A percentile compares a stretch with the other conserved stretches of the same genome.
Conservation (phyloP, 1,284 basidiomycete species). For the Hemileia vastatrix region DNA sequence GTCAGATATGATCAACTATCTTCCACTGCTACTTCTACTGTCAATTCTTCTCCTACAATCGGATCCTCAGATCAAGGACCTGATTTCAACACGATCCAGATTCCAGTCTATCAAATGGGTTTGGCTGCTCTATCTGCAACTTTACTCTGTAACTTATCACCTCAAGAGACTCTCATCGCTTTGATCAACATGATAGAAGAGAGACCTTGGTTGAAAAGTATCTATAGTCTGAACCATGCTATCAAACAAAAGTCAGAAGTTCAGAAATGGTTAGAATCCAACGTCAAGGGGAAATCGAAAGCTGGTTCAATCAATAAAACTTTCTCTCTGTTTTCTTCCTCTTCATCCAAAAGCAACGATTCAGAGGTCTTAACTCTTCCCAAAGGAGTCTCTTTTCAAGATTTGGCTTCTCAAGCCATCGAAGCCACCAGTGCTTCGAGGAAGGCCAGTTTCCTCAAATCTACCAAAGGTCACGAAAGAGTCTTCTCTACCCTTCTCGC, state of each 20-base stretch:
- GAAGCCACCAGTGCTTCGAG: not conserved
- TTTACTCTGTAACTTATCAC: slow-evolving; percentile 36
- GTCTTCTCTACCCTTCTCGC: slow-evolving; percentile 39
- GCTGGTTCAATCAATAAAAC: too few relatives aligned
- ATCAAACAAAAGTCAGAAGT: too few relatives aligned
- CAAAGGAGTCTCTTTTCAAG: not conserved
- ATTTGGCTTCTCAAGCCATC: not conserved
- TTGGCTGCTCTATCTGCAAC: slow-evolving; percentile 32
- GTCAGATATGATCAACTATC: slow-evolving; percentile 49
- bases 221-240: too few relatives aligned
- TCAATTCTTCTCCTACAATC: not conserved
- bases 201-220: slow-evolving; percentile 36
- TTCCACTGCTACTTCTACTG: not conserved
- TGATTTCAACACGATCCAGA: not conserved
- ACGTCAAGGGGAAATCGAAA: too few relatives aligned
- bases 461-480: slow-evolving; percentile 29
- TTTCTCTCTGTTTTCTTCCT: too few relatives aligned
- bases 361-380: not conserved
- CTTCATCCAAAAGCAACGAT: not conserved
- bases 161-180: slow-evolving; percentile 34
- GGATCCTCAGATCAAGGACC: not conserved
- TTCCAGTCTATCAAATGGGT: slow-evolving; percentile 32
- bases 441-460: not conserved
- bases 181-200: slow-evolving; percentile 35
- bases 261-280: too few relatives aligned